Base-by-base conservation (phyloP, 2,329 filamentous ascomycete genomes). In the Kalmusia sp. region DNA sequence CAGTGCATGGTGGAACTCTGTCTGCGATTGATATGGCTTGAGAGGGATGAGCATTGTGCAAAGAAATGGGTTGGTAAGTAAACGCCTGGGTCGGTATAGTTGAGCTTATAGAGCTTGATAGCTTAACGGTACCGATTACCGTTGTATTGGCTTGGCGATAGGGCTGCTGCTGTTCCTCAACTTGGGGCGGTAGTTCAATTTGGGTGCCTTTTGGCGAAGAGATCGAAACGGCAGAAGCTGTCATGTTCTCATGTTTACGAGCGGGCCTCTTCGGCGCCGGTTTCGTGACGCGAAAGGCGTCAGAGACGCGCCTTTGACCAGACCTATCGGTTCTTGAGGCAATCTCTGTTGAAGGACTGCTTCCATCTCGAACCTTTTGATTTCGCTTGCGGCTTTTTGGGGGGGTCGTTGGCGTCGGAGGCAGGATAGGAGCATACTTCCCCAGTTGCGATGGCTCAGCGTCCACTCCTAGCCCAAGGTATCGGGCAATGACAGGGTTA, bases 401-500 rank as follows among this genome's bases (percentile, higher is more conserved):
- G 2, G 52, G 39, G 25, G 49, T 43, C 11, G 52, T 25, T 17
- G 54, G 46, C 7, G 38, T 33, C 22, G 52, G 35, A 22, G 49
- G 44, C n/a, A 51, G 33, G 2, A 31, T 31, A 25, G 58, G 50
- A 3, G 53, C 59, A 55, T 59, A 55, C 39, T 55, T 63, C 3
- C 57, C 47, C n/a, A 68, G 41, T 41, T 62, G 59, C 9, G 51
- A 19, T 15, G 64, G 59, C 35, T 68, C 67, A 15, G 41, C 30
- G 6, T 53, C 38, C 37, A 30, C 48, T 22, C 59, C 63, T 2
- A 71, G 46, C 6, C 68, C 69, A 1, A 72, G 61, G 39, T 73
- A 70, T 5, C 61, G 51, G 11, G 66, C 69, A 12, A 72, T 60
- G 24, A 60, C 48, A 19, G 66, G 60, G 43, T 71, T 66, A 14